Conservation (phyloP, 2,329 filamentous ascomycete genomes). For the Fusarium palustre region DNA sequence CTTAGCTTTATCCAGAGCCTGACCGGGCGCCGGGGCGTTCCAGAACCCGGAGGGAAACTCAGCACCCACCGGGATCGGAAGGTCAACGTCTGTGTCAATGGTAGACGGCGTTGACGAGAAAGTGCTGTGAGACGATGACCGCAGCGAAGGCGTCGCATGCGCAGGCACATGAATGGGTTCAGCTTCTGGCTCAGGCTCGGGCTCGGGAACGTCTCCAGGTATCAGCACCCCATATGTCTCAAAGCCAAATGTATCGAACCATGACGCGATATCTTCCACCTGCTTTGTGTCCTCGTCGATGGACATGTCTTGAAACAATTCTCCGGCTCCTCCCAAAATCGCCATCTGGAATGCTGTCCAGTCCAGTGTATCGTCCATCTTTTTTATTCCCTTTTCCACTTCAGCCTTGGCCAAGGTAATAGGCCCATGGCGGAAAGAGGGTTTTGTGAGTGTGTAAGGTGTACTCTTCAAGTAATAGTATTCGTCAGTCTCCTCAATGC, state of each 20-base stretch:
- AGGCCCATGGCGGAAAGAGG: slow-evolving; percentile 65
- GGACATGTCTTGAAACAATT: slow-evolving; percentile 59
- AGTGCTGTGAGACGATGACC: slow-evolving; percentile 43
- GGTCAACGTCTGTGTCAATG: slow-evolving; percentile 51
- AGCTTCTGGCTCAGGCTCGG: slow-evolving; percentile 2
- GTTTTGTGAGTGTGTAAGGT: slow-evolving; percentile 61
- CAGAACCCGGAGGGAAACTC: slow-evolving; percentile 53
- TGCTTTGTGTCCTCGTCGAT: slow-evolving; percentile 60
- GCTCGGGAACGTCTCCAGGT: slow-evolving; percentile 30
- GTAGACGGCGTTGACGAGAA: slow-evolving; percentile 47
- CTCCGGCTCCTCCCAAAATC: slow-evolving; percentile 68
- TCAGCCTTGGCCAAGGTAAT: slow-evolving; percentile 65
- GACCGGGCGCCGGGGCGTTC: slow-evolving; percentile 45
- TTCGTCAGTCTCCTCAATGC: slow-evolving; percentile 56
- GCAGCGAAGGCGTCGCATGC: slow-evolving; percentile 25
- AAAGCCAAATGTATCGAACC: slow-evolving; percentile 66
- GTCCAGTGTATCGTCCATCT: slow-evolving; percentile 64
- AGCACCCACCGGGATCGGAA: slow-evolving; percentile 54
- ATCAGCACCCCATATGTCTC: slow-evolving; percentile 57
- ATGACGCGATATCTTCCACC: slow-evolving; percentile 59
- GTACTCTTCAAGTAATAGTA: slow-evolving; percentile 62
- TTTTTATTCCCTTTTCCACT: slow-evolving; percentile 52
- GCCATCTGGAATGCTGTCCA: slow-evolving; percentile 76
- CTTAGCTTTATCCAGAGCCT: slow-evolving; percentile 48
- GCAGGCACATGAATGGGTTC: neutral